These are phyloP conservation scores for Centella asiatica DNA, from an alignment of 129 eudicot genomes.

Conservation along the genomic window DNA sequence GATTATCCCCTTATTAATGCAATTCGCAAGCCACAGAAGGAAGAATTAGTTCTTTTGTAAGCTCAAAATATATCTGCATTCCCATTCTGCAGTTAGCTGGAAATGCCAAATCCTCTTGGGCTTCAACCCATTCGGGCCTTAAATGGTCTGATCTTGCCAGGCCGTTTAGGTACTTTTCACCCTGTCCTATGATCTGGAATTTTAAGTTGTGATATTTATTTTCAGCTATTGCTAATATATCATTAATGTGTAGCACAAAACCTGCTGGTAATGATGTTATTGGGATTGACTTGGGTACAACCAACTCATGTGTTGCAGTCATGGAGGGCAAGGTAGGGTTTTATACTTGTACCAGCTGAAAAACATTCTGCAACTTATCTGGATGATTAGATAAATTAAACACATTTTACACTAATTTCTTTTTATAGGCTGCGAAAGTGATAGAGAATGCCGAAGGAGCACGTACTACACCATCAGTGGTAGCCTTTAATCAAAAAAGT, in stretches of 20 bases:
- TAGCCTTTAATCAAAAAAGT: constrained; percentile 82
- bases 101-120: constrained; percentile 39
- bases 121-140: constrained; percentile 23
- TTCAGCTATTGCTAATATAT: neutral
- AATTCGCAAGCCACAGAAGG: neutral
- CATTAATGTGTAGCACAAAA: constrained; percentile 39
- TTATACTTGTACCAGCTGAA: neutral
- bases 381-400: neutral
- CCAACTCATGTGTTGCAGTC: constrained; percentile 94
- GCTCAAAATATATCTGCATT: neutral
- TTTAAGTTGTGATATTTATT: neutral
- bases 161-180: constrained; percentile 53
- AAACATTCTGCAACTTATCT: neutral
- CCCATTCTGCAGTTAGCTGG: constrained; percentile 46
- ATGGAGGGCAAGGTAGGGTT: constrained; percentile 91
- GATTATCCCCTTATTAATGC: no score
- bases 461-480: constrained; percentile 91
- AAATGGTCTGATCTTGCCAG: constrained; percentile 55
- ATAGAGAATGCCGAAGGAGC: constrained; percentile 94
- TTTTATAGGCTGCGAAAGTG: constrained; percentile 62
- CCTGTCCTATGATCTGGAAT: neutral
- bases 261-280: constrained; percentile 84
- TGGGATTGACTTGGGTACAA: constrained; percentile 97
- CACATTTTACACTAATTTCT: neutral
- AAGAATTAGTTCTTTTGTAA: neutral